Evolutionary conservation across 2,329 filamentous ascomycete genomes (phyloP).

Genomic region (Phialophora macrospora): DNA sequence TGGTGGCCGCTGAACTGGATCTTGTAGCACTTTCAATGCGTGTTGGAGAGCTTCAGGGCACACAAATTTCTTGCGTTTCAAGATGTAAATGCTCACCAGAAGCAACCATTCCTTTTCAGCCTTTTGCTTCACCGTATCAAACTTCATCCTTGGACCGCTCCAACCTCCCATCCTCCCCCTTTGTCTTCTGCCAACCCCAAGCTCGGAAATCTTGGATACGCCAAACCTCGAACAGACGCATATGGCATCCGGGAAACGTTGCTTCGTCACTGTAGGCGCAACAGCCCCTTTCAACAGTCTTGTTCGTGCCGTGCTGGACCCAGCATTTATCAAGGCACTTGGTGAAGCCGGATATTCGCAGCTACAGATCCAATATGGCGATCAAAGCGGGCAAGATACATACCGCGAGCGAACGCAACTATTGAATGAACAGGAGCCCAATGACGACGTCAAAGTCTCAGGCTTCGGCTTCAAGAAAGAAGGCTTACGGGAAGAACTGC

Average conservation of each 20-base stretch:
- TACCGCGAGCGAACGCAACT: constrained; percentile 52
- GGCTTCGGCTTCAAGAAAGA: constrained; percentile 70
- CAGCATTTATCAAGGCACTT: constrained; percentile 67
- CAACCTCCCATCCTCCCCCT: neutral
- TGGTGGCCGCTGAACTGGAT: constrained; percentile 6
- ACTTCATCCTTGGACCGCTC: neutral
- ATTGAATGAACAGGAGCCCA: constrained; percentile 34
- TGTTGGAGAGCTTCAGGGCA: constrained; percentile 24
- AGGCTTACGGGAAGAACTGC: constrained; percentile 66
- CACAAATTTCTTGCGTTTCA: constrained; percentile 22
- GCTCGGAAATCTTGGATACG: constrained; percentile 20
- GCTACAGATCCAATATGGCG: constrained; percentile 80
- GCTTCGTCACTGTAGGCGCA: constrained; percentile 90
- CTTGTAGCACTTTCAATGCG: neutral
- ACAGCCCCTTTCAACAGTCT: constrained; percentile 81
- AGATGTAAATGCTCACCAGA: neutral
- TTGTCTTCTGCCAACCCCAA: constrained; percentile 1
- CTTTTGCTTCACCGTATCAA: neutral
- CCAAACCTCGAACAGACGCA: neutral
- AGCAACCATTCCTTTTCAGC: neutral
- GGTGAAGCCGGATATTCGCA: constrained; percentile 66
- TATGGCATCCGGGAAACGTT: constrained; percentile 50
- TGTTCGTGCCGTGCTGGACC: constrained; percentile 67
- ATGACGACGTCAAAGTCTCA: constrained; percentile 57
- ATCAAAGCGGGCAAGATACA: constrained; percentile 59